Evolutionary conservation across 1,284 basidiomycete species (phyloP).

Genomic region (Fomitopsis betulina): DNA sequence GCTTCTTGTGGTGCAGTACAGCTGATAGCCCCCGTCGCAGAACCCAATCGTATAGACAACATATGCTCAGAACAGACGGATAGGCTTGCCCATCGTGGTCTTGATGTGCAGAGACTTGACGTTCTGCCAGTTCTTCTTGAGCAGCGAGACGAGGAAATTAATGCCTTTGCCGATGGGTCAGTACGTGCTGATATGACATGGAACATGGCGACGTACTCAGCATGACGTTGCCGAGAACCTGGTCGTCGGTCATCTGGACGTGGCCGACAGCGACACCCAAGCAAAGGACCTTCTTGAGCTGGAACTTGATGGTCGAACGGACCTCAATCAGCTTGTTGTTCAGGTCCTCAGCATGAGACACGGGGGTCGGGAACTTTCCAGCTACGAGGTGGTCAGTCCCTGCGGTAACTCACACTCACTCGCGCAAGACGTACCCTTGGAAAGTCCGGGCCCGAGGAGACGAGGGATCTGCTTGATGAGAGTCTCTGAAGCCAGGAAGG

Average conservation of each 20-base stretch:
- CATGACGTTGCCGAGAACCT: constrained; percentile 97
- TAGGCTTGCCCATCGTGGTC: constrained; percentile 98
- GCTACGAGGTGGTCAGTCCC: constrained; percentile 41
- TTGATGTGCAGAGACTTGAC: constrained; percentile 99
- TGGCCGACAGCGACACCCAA: constrained; percentile 98
- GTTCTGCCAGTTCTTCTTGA: constrained; percentile 99
- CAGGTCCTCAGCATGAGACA: constrained; percentile 93
- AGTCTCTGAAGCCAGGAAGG: constrained; percentile 96
- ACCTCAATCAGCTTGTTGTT: constrained; percentile 92
- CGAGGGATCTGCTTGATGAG: constrained; percentile 99
- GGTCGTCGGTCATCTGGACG: constrained; percentile 97
- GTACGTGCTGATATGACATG: constrained; percentile 1
- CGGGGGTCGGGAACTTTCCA: constrained; percentile 98
- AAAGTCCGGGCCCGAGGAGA: constrained; percentile 98
- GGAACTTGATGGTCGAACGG: constrained; percentile 99
- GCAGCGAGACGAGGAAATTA: constrained; percentile 99
- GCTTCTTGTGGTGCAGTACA: constrained; percentile 84
- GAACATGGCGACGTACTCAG: constrained; percentile 54
- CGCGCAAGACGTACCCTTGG: constrained; percentile 68
- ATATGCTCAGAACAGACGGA: constrained; percentile 80
- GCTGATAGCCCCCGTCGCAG: constrained; percentile 17
- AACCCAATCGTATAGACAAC: constrained; percentile 2
- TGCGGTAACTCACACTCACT: not conserved
- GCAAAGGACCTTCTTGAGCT: constrained; percentile 99
- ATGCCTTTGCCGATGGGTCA: constrained; percentile 55